Evolutionary conservation across 2,329 filamentous ascomycete species (phyloP).

Genomic region (Harringtonia lauricola): DNA sequence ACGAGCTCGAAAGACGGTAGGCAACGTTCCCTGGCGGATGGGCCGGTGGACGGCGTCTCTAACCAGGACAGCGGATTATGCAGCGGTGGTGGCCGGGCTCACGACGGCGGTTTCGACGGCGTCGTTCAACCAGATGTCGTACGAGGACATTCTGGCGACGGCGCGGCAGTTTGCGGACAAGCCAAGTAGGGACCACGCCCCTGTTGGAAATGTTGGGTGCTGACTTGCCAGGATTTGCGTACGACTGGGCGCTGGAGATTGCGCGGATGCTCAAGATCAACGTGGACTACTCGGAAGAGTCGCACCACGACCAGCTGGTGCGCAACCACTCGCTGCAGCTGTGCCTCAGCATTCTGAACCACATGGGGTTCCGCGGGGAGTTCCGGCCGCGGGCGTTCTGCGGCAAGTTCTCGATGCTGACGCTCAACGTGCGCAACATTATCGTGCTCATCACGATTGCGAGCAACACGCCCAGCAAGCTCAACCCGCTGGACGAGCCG

Average conservation of each 20-base stretch:
- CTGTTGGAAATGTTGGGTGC: no score
- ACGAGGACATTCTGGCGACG: slow-evolving; percentile 63
- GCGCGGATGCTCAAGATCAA: slow-evolving; percentile 60
- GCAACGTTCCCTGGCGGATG: slow-evolving; percentile 8
- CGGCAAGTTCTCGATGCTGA: slow-evolving; percentile 64
- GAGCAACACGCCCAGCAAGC: slow-evolving; percentile 42
- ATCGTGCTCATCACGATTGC: slow-evolving; percentile 54
- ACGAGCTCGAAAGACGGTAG: slow-evolving; percentile 37
- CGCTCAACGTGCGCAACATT: slow-evolving; percentile 65
- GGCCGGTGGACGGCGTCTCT: slow-evolving; percentile 4
- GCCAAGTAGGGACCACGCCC: slow-evolving; percentile 18
- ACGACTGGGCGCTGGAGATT: slow-evolving; percentile 54
- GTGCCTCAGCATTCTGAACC: slow-evolving; percentile 67
- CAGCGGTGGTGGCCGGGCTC: slow-evolving; percentile 50
- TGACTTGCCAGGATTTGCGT: slow-evolving; percentile 38
- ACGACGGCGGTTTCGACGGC: slow-evolving; percentile 38
- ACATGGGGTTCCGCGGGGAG: slow-evolving; percentile 62
- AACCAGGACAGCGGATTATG: slow-evolving; percentile 33
- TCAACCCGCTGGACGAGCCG: slow-evolving; percentile 52
- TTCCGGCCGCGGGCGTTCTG: slow-evolving; percentile 49
- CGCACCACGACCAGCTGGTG: slow-evolving; percentile 59
- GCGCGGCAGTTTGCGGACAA: slow-evolving; percentile 38
- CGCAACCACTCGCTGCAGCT: slow-evolving; percentile 63
- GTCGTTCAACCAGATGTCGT: slow-evolving; percentile 36
- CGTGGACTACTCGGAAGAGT: slow-evolving; percentile 73